A percentile compares a stretch with the other conserved stretches of the same genome.
phyloP scores from a whole-genome alignment of 2,329 filamentous ascomycete species.

The Colletotrichum camelliae region DNA sequence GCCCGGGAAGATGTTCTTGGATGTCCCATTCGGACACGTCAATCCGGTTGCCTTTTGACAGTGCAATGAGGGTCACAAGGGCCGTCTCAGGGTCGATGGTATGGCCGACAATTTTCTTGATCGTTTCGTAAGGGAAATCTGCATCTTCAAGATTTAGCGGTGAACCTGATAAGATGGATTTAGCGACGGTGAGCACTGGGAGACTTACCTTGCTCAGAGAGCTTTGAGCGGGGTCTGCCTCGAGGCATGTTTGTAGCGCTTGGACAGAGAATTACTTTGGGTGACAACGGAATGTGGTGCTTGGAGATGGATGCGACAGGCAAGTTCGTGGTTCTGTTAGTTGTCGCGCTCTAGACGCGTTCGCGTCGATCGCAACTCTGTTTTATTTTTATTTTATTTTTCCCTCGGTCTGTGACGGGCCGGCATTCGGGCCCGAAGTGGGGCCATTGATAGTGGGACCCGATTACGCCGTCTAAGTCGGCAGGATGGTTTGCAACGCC shows the following conservation, averaged over 20 bases:
- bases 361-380: background rate
- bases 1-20: conserved; percentile 4
- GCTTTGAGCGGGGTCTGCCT: background rate
- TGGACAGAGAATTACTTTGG: background rate
- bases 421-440: background rate
- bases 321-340: background rate
- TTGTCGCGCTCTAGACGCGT: conserved; percentile 4
- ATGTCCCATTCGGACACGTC: conserved; percentile 15
- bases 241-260: conserved; percentile 1
- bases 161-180: background rate
- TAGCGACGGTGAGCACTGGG: too few relatives aligned
- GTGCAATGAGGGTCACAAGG: conserved; percentile 10
- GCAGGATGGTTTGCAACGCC: background rate
- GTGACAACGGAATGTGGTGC: background rate
- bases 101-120: conserved; percentile 6
- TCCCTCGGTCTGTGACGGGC: background rate
- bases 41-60: background rate
- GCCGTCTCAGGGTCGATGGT: background rate
- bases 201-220: conserved; percentile 2
- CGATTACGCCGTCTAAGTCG: background rate
- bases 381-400: background rate
- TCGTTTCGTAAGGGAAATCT: conserved; percentile 12
- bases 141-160: background rate
- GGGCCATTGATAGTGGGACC: background rate
- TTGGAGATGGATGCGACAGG: background rate